phyloP scores from a whole-genome alignment of 2,329 filamentous ascomycete genomes.

The Diaporthe citrichinensis region DNA sequence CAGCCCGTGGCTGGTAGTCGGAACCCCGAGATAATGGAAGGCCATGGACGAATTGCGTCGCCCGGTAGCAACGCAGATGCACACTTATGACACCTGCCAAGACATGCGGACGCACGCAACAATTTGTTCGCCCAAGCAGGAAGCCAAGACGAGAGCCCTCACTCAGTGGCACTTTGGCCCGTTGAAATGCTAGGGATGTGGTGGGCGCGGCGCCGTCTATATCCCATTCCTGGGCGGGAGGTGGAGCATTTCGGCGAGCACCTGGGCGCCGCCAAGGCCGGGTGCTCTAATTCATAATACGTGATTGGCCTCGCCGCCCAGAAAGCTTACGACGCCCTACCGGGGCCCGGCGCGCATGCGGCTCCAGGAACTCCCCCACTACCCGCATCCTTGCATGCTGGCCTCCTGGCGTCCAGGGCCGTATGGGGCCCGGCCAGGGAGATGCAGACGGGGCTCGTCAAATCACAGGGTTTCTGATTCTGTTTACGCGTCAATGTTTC shows the following conservation, averaged over 20 bases:
- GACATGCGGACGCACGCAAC: constrained; percentile 22
- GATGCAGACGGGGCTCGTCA: not conserved
- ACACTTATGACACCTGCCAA: constrained; percentile 19
- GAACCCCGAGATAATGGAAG: constrained; percentile 7
- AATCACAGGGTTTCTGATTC: constrained; percentile 12
- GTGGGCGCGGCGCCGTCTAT: constrained; percentile 14
- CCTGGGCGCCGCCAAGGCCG: not conserved
- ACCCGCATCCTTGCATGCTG: constrained; percentile 6
- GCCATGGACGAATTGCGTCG: constrained; percentile 5
- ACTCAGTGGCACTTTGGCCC: not conserved
- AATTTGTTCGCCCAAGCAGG: not conserved
- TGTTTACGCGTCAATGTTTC: constrained; percentile 36
- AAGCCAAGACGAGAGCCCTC: constrained; percentile 25
- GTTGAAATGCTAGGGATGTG: not conserved
- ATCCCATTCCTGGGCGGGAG: not conserved
- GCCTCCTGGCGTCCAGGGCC: not conserved
- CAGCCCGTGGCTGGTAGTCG: not conserved
- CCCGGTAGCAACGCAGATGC: not conserved
- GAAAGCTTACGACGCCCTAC: constrained; percentile 35
- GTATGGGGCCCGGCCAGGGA: not conserved
- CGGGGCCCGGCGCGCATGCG: constrained; percentile 2
- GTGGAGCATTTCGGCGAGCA: constrained; percentile 21
- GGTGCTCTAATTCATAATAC: constrained; percentile 47
- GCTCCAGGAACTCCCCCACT: constrained; percentile 30
- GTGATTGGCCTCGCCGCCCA: constrained; percentile 19